Evolutionary conservation across 805 yeast species (phyloP), one percentile per base, ranked within the genome.

Genomic region (Spathaspora sp.): DNA sequence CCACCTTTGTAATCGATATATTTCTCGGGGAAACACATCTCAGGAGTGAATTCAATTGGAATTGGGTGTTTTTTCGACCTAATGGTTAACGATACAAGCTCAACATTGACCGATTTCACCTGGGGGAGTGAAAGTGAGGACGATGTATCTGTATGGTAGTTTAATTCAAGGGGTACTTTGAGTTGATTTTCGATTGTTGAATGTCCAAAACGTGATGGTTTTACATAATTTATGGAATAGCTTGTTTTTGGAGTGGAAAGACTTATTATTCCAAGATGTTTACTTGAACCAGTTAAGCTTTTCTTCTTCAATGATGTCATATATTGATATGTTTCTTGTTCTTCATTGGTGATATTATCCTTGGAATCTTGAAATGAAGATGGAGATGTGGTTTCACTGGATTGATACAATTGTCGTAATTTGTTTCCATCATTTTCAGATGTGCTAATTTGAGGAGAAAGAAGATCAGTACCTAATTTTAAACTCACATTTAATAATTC

Each of bases 21-120:
- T 19, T 66, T 65, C 44, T 70, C 74, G 14, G 59, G 55, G 54
- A 71, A 70, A 50, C 71, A 69, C 67, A 72, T 65, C 23, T 71
- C 76, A 49, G 69, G 75, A 52, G 65, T 68, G 53, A 74, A 57
- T 42, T 73, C 77, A 5, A 74, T 60, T 1, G 79, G 79, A 14
- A 74, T 67, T 8, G 56, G 62, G 48, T 72, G 62, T 47, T 70
- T 72, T 19, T 59, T 60, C 2, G 77, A 67, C 31, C 68, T 52
- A 11, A 70, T 59, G 2, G 77, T 70, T n/a, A 67, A 62, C 4
- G 59, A 71, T 20, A 70, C 68, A 49, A 74, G 58, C 47, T 74
- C 78, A 12, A 67, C 58, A n/a, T 60, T 55, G 8, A 72, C 44
- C 3, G 60, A 56, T 54, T 70, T 73, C 47, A 73, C 57, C n/a